Evolutionary conservation across 306 rosid genomes (phyloP).

Genomic region (Fagus crenata): DNA sequence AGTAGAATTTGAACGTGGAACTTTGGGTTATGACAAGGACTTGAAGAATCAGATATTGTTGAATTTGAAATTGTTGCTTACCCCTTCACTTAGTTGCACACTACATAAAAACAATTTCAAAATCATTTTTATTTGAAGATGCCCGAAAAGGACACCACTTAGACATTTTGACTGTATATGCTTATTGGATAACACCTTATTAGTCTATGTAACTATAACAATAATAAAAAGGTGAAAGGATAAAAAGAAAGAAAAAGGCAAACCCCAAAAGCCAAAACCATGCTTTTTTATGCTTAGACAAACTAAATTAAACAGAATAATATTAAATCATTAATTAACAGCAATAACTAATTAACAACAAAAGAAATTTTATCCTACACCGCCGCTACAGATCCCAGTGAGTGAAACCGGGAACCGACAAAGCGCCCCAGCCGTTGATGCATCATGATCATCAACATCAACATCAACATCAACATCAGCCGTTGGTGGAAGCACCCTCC

Average conservation of each 20-base stretch:
- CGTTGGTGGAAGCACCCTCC: constrained; percentile 79
- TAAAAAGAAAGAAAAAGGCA: constrained; percentile 4
- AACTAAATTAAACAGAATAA: neutral
- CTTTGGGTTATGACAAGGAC: too few species aligned
- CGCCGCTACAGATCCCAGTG: constrained; percentile 76
- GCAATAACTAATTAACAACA: too few species aligned
- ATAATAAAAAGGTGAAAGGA: neutral
- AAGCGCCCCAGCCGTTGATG: constrained; percentile 44
- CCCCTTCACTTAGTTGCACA: too few species aligned
- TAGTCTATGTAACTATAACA: neutral
- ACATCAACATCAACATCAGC: constrained; percentile 44
- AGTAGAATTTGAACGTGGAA: too few species aligned
- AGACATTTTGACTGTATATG: neutral
- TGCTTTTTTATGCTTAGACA: constrained; percentile 15
- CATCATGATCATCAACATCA: constrained; percentile 39
- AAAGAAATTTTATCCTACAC: constrained; percentile 38
- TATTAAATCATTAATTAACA: too few species aligned
- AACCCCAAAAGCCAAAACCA: constrained; percentile 24
- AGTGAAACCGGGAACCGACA: constrained; percentile 73
- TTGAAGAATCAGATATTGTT: too few species aligned
- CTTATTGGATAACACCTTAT: neutral
- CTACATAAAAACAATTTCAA: too few species aligned
- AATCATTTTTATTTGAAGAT: too few species aligned
- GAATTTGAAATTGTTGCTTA: too few species aligned
- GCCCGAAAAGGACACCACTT: too few species aligned